Conservation (phyloP, 805 yeast genomes). For the Vanderwaltozyma tropicalis region DNA sequence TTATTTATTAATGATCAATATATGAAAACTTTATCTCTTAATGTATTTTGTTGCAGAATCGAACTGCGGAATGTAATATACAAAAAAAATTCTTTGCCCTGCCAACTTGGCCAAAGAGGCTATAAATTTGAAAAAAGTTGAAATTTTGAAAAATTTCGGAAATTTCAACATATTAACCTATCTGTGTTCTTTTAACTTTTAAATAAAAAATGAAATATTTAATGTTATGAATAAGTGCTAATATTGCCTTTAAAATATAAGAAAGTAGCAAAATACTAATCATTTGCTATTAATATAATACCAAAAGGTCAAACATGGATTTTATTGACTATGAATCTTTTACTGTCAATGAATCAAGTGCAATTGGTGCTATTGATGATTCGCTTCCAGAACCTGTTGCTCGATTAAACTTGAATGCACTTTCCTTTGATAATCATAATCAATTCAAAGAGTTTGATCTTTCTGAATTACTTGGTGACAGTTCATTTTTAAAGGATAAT, state of each 20-base stretch:
- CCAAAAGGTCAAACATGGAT: conserved; percentile 27
- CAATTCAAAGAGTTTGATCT: conserved; percentile 1
- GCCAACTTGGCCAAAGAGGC: conserved; percentile 60
- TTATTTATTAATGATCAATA: too few species aligned
- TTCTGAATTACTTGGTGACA: background rate
- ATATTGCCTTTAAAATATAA: too few species aligned
- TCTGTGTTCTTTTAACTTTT: too few species aligned
- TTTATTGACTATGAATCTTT: conserved; percentile 41
- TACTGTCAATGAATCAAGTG: conserved; percentile 23
- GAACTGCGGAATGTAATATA: conserved; percentile 78
- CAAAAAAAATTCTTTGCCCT: conserved; percentile 86
- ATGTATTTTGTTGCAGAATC: too few species aligned
- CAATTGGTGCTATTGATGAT: conserved; percentile 3
- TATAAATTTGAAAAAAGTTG: too few species aligned
- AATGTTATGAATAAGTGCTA: too few species aligned
- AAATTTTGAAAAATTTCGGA: too few species aligned
- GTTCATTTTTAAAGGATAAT: background rate
- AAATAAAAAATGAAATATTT: too few species aligned
- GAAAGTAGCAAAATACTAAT: too few species aligned
- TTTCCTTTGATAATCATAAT: background rate
- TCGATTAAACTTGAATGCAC: conserved; percentile 9
- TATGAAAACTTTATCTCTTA: too few species aligned
- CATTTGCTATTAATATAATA: too few species aligned
- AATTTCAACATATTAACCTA: too few species aligned
- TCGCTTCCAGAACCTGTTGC: conserved; percentile 24